A percentile compares a stretch with the other conserved stretches of the same genome.
These are phyloP conservation scores for Camellia granthamiana DNA, from an alignment of 148 eudicot species.

Conservation along the genomic window DNA sequence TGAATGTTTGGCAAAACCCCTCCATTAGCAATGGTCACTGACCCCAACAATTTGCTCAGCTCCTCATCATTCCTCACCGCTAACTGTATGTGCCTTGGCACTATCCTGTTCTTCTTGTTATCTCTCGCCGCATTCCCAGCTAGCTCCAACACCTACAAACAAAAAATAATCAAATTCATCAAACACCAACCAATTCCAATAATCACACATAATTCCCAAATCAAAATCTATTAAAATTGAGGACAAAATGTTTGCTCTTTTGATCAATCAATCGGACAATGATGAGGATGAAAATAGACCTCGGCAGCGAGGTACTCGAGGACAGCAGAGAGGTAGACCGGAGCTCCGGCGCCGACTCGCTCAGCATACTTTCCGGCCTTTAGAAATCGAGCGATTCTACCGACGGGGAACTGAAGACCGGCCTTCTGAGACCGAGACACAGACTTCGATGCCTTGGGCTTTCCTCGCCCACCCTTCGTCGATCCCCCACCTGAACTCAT, in stretches of 20 bases:
- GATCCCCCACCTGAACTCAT: slow-evolving; percentile 14
- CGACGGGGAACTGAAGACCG: slow-evolving; percentile 32
- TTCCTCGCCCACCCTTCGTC: slow-evolving; percentile 22
- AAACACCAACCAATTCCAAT: neutral
- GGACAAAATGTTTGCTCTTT: neutral
- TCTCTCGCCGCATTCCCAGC: slow-evolving; percentile 35
- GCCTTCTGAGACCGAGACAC: slow-evolving; percentile 28
- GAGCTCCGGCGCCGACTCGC: slow-evolving; percentile 29
- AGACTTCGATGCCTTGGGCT: slow-evolving; percentile 27
- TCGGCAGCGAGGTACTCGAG: slow-evolving; percentile 31
- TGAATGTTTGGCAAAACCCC: slow-evolving; percentile 29
- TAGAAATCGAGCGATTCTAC: slow-evolving; percentile 27
- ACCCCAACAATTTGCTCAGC: slow-evolving; percentile 29
- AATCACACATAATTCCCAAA: neutral
- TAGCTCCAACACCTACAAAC: slow-evolving; percentile 25
- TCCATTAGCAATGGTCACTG: slow-evolving; percentile 30
- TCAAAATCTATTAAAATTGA: neutral
- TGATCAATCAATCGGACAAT: neutral
- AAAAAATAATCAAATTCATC: neutral
- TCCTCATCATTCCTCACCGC: slow-evolving; percentile 36
- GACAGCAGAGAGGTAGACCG: slow-evolving; percentile 31
- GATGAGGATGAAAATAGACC: neutral
- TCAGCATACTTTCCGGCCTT: slow-evolving; percentile 27
- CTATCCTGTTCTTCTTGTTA: slow-evolving; percentile 33
- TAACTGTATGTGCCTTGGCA: slow-evolving; percentile 28